Conservation (phyloP, 2,329 filamentous ascomycete genomes). For the Raffaelea ambrosiae region DNA sequence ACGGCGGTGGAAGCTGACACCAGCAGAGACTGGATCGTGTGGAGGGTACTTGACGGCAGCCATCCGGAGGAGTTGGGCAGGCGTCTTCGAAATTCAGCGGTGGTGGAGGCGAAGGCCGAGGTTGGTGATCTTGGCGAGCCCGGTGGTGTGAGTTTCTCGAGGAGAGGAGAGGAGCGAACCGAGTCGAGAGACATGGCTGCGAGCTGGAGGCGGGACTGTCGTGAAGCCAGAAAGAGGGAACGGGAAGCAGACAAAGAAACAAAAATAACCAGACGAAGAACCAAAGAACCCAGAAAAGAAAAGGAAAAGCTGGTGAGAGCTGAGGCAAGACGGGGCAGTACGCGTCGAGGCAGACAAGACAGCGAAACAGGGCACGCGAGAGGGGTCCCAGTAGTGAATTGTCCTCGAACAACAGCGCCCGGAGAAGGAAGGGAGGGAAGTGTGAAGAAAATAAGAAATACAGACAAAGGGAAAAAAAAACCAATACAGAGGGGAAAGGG, state of each 20-base stretch:
- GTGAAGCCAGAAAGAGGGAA: too few species aligned
- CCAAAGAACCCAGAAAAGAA: too few species aligned
- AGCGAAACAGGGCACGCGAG: neutral
- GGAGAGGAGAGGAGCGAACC: constrained; percentile 10
- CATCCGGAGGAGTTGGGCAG: constrained; percentile 4
- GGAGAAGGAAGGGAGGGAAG: too few species aligned
- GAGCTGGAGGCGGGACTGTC: too few species aligned
- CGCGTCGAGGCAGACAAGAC: neutral
- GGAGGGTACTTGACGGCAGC: constrained; percentile 1
- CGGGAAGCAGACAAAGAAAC: neutral
- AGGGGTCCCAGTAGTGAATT: too few species aligned
- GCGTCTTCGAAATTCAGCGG: constrained; percentile 1
- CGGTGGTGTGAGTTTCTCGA: constrained; percentile 10
- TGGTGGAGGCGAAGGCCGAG: constrained; percentile 6
- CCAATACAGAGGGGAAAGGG: neutral
- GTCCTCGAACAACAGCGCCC: too few species aligned
- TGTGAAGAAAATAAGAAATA: too few species aligned
- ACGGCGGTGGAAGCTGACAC: neutral
- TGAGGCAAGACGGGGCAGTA: too few species aligned
- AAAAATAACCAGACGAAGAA: neutral
- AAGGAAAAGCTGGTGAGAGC: too few species aligned
- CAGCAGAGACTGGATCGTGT: constrained; percentile 1
- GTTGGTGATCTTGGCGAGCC: constrained; percentile 7
- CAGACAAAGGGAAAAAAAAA: neutral
- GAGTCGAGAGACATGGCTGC: constrained; percentile 10